phyloP scores from a whole-genome alignment of 768 basidiomycete genomes.

The Suillus decipiens region DNA sequence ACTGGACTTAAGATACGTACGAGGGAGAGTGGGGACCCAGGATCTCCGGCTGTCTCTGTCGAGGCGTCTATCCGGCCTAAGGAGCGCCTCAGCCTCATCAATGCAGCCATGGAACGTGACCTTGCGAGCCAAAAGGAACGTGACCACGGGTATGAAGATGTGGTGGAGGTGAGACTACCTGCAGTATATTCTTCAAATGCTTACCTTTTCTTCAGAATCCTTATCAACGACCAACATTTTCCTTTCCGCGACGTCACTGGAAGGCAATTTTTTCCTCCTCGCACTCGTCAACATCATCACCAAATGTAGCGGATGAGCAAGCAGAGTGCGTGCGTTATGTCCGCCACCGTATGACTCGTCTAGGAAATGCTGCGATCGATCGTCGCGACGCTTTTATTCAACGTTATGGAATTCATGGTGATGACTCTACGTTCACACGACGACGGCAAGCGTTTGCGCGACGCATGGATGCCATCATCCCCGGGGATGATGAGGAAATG shows the following conservation, averaged over 20 bases:
- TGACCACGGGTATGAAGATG: slow-evolving; percentile 86
- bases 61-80: slow-evolving; percentile 61
- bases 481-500: slow-evolving; percentile 40
- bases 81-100: slow-evolving; percentile 62
- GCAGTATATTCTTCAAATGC: not conserved
- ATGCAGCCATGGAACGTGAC: slow-evolving; percentile 58
- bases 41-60: slow-evolving; percentile 39
- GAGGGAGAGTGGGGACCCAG: slow-evolving; percentile 42
- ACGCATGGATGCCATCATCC: slow-evolving; percentile 30
- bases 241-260: slow-evolving; percentile 67
- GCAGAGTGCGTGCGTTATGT: slow-evolving; percentile 36
- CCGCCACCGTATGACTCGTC: slow-evolving; percentile 80
- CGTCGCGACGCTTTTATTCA: slow-evolving; percentile 48
- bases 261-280: slow-evolving; percentile 53
- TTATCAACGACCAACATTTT: slow-evolving; percentile 62
- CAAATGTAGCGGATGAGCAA: slow-evolving; percentile 18
- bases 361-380: slow-evolving; percentile 77
- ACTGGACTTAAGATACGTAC: slow-evolving; percentile 56
- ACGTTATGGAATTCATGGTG: slow-evolving; percentile 24
- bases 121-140: slow-evolving; percentile 65
- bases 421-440: slow-evolving; percentile 6
- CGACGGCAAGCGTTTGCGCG: slow-evolving; percentile 19
- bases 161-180: slow-evolving; percentile 63
- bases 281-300: slow-evolving; percentile 29
- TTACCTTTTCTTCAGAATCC: slow-evolving; percentile 49